Evolutionary conservation across 2,329 filamentous ascomycete genomes (phyloP).

Genomic region (Epichloe festucae): DNA sequence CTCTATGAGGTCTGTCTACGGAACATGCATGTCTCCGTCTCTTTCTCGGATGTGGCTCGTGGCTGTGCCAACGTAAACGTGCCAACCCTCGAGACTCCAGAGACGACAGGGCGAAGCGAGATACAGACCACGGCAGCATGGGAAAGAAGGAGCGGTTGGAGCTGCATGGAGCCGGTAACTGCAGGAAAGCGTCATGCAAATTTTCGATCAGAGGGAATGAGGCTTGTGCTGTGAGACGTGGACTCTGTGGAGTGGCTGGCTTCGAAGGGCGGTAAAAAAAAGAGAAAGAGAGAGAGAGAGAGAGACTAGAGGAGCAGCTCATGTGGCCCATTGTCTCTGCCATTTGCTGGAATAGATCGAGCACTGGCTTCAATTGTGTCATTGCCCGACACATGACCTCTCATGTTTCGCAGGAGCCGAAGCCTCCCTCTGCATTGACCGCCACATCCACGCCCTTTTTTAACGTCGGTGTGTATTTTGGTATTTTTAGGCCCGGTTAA

Average conservation of each 20-base stretch:
- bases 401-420: background rate
- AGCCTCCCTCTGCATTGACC: background rate
- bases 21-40: background rate
- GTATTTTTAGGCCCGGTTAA: too few species aligned
- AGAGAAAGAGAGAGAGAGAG: too few species aligned
- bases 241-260: background rate
- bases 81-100: background rate
- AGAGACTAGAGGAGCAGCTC: too few species aligned
- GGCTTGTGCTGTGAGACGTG: background rate
- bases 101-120: background rate
- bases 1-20: background rate
- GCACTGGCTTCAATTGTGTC: background rate
- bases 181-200: slow-evolving; percentile 1
- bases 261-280: background rate
- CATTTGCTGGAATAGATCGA: background rate
- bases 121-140: background rate
- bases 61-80: background rate
- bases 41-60: background rate
- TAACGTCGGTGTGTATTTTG: too few species aligned
- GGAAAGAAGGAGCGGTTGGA: background rate
- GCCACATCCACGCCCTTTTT: too few species aligned
- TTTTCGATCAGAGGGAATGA: too few species aligned
- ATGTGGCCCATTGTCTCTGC: background rate
- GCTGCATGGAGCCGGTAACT: background rate
- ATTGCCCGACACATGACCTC: background rate